phyloP scores from a whole-genome alignment of 805 yeast genomes.

The Jamesozyma rosinii region DNA sequence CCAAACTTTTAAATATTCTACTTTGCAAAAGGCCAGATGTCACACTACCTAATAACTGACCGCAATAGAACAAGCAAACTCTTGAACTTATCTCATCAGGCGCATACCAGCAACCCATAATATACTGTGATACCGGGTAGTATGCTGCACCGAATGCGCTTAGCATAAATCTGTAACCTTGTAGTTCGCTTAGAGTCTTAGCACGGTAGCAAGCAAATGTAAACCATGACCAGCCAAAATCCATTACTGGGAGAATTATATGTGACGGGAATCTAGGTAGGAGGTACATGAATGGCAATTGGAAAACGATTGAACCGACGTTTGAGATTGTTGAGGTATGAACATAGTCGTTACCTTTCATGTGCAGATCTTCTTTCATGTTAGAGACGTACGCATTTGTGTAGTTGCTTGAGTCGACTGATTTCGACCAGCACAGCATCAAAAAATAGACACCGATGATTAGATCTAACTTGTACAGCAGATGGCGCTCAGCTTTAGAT shows the following conservation, averaged over 20 bases:
- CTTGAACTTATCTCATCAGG: constrained; percentile 52
- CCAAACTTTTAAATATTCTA: constrained; percentile 33
- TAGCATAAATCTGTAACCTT: constrained; percentile 55
- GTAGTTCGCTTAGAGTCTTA: constrained; percentile 41
- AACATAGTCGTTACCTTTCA: constrained; percentile 57
- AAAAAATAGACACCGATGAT: constrained; percentile 48
- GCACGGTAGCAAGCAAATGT: constrained; percentile 49
- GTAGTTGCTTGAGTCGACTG: constrained; percentile 51
- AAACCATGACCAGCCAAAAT: constrained; percentile 60
- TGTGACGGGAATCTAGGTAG: constrained; percentile 49
- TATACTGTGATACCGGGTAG: constrained; percentile 53
- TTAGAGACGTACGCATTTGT: constrained; percentile 62
- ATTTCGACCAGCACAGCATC: constrained; percentile 59
- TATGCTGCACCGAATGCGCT: constrained; percentile 66
- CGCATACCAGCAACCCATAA: constrained; percentile 52
- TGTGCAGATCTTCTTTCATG: constrained; percentile 47
- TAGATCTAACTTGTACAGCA: constrained; percentile 47
- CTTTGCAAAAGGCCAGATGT: constrained; percentile 48
- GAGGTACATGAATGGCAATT: constrained; percentile 56
- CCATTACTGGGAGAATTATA: constrained; percentile 41
- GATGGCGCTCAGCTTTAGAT: constrained; percentile 37
- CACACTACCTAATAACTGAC: constrained; percentile 40
- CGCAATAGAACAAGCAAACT: constrained; percentile 54
- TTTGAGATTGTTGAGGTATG: constrained; percentile 50
- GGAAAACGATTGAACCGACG: constrained; percentile 54